Conservation (phyloP, 805 yeast species). For the Candida schatavii region DNA sequence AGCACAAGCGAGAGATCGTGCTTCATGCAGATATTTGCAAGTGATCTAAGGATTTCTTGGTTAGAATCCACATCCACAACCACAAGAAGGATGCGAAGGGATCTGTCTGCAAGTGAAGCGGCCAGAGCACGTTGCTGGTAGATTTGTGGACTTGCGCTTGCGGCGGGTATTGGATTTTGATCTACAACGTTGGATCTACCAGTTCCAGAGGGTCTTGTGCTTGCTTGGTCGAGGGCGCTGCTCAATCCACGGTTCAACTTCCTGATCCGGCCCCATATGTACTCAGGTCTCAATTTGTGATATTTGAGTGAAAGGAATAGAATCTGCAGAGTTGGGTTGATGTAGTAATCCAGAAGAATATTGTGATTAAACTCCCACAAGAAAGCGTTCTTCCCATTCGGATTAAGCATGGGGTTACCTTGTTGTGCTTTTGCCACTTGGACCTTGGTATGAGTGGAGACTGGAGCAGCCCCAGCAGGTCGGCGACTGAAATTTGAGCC, state of each 20-base stretch:
- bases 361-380: slow-evolving; percentile 55
- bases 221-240: background rate
- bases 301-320: slow-evolving; percentile 67
- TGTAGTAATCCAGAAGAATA: slow-evolving; percentile 59
- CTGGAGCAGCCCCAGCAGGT: slow-evolving; percentile 6
- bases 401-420: slow-evolving; percentile 66
- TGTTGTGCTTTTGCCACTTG: slow-evolving; percentile 64
- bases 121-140: slow-evolving; percentile 11
- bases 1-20: slow-evolving; percentile 49
- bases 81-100: slow-evolving; percentile 53
- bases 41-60: slow-evolving; percentile 45
- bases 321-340: slow-evolving; percentile 54
- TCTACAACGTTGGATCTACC: slow-evolving; percentile 7
- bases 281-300: slow-evolving; percentile 75
- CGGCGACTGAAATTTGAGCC: no score
- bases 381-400: slow-evolving; percentile 45
- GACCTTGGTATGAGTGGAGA: slow-evolving; percentile 28
- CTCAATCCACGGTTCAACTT: slow-evolving; percentile 39
- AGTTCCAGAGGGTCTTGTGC: no score
- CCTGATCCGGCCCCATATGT: slow-evolving; percentile 53
- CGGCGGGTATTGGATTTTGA: slow-evolving; percentile 19
- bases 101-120: slow-evolving; percentile 31
- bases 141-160: background rate
- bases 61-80: slow-evolving; percentile 66
- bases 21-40: slow-evolving; percentile 47